phyloP scores from a whole-genome alignment of 768 basidiomycete species.

The Amanita rubescens region DNA sequence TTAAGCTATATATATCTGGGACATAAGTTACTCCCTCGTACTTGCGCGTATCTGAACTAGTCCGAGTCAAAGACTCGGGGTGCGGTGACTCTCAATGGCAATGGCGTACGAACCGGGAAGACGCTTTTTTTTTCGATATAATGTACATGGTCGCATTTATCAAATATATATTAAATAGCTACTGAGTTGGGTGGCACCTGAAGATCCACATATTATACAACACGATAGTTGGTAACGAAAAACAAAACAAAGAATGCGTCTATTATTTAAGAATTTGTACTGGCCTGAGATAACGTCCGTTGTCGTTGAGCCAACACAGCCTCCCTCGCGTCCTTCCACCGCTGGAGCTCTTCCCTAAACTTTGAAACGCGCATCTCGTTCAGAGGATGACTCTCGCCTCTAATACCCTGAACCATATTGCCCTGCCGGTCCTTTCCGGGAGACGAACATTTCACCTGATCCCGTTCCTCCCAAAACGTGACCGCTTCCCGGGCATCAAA shows the following conservation, averaged over 20 bases:
- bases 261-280: not conserved
- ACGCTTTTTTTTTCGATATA: no score
- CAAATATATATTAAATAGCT: no score
- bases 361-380: conserved; percentile 54
- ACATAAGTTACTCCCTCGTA: no score
- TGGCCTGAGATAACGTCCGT: not conserved
- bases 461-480: conserved; percentile 70
- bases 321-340: conserved; percentile 56
- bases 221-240: not conserved
- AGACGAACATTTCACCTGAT: conserved; percentile 36
- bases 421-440: conserved; percentile 19
- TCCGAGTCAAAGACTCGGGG: no score
- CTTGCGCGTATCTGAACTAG: no score
- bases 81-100: no score
- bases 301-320: not conserved
- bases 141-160: no score
- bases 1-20: no score
- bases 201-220: no score
- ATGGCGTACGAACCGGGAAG: no score
- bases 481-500: conserved; percentile 83
- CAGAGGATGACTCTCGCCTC: conserved; percentile 61
- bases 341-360: conserved; percentile 56
- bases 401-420: conserved; percentile 35
- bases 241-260: not conserved
- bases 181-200: no score